Evolutionary conservation across 2,329 filamentous ascomycete species (phyloP), one percentile per base, ranked within the genome.

Genomic region (Talaromyces sp.): DNA sequence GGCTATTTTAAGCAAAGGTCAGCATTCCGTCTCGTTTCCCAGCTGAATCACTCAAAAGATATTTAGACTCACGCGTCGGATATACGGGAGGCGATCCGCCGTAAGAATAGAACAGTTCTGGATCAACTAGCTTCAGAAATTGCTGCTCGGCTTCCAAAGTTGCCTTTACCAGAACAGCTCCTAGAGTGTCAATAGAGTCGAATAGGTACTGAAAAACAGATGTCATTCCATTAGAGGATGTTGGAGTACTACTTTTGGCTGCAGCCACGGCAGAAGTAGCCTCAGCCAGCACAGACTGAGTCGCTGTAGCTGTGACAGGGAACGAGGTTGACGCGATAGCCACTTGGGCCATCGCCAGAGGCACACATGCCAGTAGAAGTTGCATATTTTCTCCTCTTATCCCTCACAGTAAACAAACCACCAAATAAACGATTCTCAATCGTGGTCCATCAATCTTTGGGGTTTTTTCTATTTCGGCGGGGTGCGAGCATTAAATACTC

Each of bases 51-150:
- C 19, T 3, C n/a, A 14, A 46, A 46, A 2, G 6, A n/a, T n/a
- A 26, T 17, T 24, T 21, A 9, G 14, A 35, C 55, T 51, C 14
- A 57, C 55, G 55, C 26, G 55, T 57, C 17, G 55, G 55, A 27
- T 57, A 57, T 32, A 57, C 55, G 19, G 55, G 55, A 21, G 43
- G 41, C 11, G 55, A 57, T 35, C 41, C 41, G 21, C 55, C 55
- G 26, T 57, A 57, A 24, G 55, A 57, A 46, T 50, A 57, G 41
- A 48, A 57, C 12, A 31, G 38, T 26, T 57, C 55, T 9, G 48
- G 41, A 24, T 57, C 21, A 12, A 35, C 38, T 11, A 56, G n/a
- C 29, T 46, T 21, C 17, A 38, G 41, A 17, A 60, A 52, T 31
- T 52, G 48, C 3, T 27, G 24, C 27, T 52, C 48, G 19, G 48